phyloP scores from a whole-genome alignment of 1,284 basidiomycete genomes.

The Chondrostereum purpureum region DNA sequence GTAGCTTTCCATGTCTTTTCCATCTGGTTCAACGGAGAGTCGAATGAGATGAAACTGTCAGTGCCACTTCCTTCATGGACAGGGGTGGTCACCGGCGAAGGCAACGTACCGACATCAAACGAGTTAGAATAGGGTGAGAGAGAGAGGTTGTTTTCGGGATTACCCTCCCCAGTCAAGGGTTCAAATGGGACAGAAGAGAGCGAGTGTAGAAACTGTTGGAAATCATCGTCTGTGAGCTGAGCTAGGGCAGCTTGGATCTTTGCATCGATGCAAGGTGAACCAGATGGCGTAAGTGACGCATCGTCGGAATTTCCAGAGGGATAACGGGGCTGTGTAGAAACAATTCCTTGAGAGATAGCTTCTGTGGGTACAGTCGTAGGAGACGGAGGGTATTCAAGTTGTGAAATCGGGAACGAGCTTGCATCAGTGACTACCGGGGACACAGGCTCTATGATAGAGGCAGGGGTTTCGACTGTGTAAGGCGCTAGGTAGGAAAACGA shows the following conservation, averaged over 20 bases:
- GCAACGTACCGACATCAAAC: conserved; percentile 12
- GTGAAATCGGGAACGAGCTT: conserved; percentile 11
- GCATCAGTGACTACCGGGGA: conserved; percentile 17
- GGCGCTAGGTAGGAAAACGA: conserved; percentile 17
- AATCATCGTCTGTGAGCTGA: conserved; percentile 57
- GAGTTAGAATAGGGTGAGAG: conserved; percentile 6
- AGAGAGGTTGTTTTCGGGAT: conserved; percentile 11
- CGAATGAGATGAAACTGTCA: conserved; percentile 33
- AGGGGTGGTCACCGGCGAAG: conserved; percentile 15
- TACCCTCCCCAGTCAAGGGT: conserved; percentile 14
- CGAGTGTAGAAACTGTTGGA: conserved; percentile 65
- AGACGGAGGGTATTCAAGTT: conserved; percentile 11
- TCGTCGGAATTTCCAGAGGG: conserved; percentile 18
- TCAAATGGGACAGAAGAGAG: conserved; percentile 28
- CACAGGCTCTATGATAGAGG: conserved; percentile 23
- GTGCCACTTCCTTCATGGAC: conserved; percentile 5
- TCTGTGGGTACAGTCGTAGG: conserved; percentile 8
- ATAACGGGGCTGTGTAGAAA: conserved; percentile 16
- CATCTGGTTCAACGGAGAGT: conserved; percentile 33
- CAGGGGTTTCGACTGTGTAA: conserved; percentile 31
- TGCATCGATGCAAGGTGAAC: conserved; percentile 31
- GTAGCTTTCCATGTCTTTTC: conserved; percentile 58
- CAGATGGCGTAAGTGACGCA: conserved; percentile 22
- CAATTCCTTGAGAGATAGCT: conserved; percentile 8
- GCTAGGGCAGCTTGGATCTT: conserved; percentile 59